Conservation (phyloP, 163 green algal genomes). For the Coccomyxa subellipsoidea region DNA sequence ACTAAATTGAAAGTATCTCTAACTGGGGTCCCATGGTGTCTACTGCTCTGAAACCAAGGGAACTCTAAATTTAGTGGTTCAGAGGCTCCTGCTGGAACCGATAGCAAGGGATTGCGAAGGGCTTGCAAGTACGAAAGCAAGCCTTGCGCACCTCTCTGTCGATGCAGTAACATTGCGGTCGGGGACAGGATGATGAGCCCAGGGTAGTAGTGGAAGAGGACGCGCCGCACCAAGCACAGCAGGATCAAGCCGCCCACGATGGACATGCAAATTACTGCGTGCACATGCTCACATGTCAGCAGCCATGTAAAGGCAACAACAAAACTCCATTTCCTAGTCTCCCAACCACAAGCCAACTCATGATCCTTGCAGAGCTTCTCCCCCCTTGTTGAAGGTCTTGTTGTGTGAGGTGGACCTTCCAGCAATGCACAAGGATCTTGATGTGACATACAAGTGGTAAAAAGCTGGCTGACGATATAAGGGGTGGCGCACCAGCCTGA, state of each 20-base stretch:
- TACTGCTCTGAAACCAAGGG: no score
- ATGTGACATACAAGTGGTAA: background rate
- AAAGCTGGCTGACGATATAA: background rate
- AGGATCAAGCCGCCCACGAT: conserved; percentile 1
- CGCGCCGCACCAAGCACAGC: background rate
- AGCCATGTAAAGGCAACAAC: background rate
- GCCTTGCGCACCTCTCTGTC: background rate
- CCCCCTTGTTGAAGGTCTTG: background rate
- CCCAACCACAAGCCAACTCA: background rate
- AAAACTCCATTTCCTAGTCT: background rate
- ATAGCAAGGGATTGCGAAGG: no score
- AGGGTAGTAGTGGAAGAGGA: background rate
- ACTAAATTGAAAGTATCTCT: no score
- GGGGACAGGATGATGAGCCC: background rate
- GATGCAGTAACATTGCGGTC: background rate
- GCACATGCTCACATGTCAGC: background rate
- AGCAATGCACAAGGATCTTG: background rate
- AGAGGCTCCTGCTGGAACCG: no score
- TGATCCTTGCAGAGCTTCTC: no score
- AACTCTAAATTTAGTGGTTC: no score
- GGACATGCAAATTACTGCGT: background rate
- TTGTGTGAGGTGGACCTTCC: background rate
- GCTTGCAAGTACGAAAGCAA: no score
- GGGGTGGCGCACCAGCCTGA: background rate
- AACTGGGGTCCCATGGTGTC: no score